Evolutionary conservation across 1,284 basidiomycete species (phyloP).

Genomic region (Cryptococcus sp.): DNA sequence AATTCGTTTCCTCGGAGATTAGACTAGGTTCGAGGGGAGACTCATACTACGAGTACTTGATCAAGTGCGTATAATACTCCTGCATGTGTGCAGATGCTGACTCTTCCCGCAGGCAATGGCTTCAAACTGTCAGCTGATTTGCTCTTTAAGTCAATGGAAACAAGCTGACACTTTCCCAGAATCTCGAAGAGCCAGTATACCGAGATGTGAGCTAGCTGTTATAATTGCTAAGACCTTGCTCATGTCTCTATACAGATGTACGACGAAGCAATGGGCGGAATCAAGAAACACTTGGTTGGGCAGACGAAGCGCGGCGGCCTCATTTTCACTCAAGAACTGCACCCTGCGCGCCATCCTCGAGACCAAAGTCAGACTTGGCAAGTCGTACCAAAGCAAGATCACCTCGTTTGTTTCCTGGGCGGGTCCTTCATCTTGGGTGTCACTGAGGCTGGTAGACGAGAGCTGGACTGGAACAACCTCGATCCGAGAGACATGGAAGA

Average conservation of each 20-base stretch:
- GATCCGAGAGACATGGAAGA: slow-evolving; percentile 66
- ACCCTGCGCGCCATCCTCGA: slow-evolving; percentile 41
- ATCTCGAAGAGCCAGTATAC: slow-evolving; percentile 75
- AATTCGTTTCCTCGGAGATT: slow-evolving; percentile 73
- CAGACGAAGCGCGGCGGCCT: slow-evolving; percentile 63
- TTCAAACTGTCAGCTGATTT: slow-evolving; percentile 53
- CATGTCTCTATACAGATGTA: slow-evolving; percentile 66
- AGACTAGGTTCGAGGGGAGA: slow-evolving; percentile 90
- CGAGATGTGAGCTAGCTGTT: slow-evolving; percentile 59
- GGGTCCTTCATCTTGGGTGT: slow-evolving; percentile 89
- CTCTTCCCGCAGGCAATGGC: slow-evolving; percentile 53
- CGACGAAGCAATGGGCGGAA: slow-evolving; percentile 74
- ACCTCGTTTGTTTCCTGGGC: slow-evolving; percentile 92
- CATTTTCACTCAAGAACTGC: slow-evolving; percentile 79
- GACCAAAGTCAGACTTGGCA: slow-evolving; percentile 62
- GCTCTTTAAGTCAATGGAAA: too few species aligned
- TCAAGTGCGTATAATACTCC: slow-evolving; percentile 59
- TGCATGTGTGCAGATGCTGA: too few species aligned
- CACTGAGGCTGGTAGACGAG: slow-evolving; percentile 64
- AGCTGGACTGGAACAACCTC: slow-evolving; percentile 48
- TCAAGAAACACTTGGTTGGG: slow-evolving; percentile 73
- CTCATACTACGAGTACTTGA: slow-evolving; percentile 90
- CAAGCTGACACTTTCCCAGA: slow-evolving; percentile 55
- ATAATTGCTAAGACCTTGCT: neutral
- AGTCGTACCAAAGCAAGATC: slow-evolving; percentile 85